Conservation (phyloP, 345 rosid genomes). For the Aurinia saxatilis region DNA sequence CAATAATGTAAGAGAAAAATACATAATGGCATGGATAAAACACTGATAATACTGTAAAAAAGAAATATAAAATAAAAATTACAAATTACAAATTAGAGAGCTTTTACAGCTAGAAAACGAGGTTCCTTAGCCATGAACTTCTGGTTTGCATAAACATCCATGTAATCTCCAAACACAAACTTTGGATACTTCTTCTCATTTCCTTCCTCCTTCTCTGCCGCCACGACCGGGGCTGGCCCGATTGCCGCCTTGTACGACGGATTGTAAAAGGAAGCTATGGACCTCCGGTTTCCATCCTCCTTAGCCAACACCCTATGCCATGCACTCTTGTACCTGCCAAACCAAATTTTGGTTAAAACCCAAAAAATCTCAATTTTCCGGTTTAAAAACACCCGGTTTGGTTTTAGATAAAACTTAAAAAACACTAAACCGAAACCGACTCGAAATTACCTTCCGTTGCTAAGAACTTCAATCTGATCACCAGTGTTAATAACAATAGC, state of each 20-base stretch:
- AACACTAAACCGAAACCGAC: too few relatives aligned
- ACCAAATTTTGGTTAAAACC: not conserved
- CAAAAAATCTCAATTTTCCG: not conserved
- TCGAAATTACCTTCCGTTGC: conserved; percentile 48
- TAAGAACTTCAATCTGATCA: conserved; percentile 86
- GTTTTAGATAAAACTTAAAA: not conserved
- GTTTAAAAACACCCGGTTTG: not conserved
- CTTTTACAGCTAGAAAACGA: conserved; percentile 66
- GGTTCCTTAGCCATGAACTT: conserved; percentile 88
- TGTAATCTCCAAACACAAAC: conserved; percentile 89
- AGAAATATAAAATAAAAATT: not conserved
- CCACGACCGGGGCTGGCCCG: conserved; percentile 48
- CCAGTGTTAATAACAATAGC: conserved; percentile 81
- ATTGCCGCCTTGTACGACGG: conserved; percentile 73
- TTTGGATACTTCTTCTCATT: conserved; percentile 42
- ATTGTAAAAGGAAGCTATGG: conserved; percentile 84
- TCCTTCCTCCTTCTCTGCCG: conserved; percentile 17
- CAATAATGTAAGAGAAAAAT: conserved; percentile 1
- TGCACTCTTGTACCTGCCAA: conserved; percentile 63
- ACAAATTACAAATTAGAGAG: conserved; percentile 28
- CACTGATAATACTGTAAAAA: conserved; percentile 15
- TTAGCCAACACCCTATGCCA: conserved; percentile 73
- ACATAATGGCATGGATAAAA: not conserved
- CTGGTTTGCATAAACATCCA: conserved; percentile 78
- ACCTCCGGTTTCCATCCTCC: conserved; percentile 55